Evolutionary conservation across 2,329 filamentous ascomycete species (phyloP), one percentile per base, ranked within the genome.

Genomic region (Colletotrichum navitas): DNA sequence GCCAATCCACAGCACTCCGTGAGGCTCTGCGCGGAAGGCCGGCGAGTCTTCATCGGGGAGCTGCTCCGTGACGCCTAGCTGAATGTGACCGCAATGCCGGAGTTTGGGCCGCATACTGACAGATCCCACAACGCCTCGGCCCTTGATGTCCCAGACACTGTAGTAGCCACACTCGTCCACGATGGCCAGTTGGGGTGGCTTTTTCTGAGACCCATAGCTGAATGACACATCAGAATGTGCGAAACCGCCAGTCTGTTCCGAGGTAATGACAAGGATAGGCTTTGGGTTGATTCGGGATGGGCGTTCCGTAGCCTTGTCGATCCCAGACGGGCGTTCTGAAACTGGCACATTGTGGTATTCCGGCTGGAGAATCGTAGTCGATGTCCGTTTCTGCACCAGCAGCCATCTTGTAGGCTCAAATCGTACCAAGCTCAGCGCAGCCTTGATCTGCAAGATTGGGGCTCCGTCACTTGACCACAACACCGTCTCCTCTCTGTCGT

Each of bases 151-250:
- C 90, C 91, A 94, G 5, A 94, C 79, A 54, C 84, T 90, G 93
- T 92, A 95, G 68, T 83, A 84, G 1, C 92, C 92, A 43, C 81
- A 81, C 63, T 89, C 84, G 75, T 94, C 91, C 24, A 94, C 83
- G 34, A 94, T 83, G 21, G 86, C 90, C 63, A 94, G 81, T 75
- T 92, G 90, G 1, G 89, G 86, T 84, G 88, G 78, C 81, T 88
- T 74, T 69, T 81, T 77, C 24, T 71, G 74, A 6, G 76, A 77
- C 5, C 80, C 79, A 0, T 91, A 88, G 73, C 91, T 91, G 78
- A 94, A 93, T 0, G 87, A 80, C 3, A 92, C 83, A 79, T 94
- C 90, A 0, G 85, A 85, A 75, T 93, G 90, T 0, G 84, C 77
- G 39, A 80, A 81, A 1, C 86, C 87, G 1, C 88, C 89, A 0